Base-by-base conservation (phyloP, 202 grass and related monocot species). In the Musa balbisiana region DNA sequence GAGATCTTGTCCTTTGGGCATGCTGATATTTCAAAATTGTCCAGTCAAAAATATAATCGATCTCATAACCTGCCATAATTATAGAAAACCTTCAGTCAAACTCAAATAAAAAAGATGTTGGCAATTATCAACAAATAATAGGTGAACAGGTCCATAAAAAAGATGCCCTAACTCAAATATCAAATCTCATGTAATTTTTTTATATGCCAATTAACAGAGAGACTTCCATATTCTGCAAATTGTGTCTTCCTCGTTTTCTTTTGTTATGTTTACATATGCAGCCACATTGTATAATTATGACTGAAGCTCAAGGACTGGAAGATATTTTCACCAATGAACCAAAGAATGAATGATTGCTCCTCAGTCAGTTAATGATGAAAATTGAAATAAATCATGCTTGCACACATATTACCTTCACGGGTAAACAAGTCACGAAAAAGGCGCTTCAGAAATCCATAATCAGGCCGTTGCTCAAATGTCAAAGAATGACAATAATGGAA, bases 1-100 rank as follows among this genome's bases (percentile, higher is more conserved):
- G 64, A 85, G 85, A 81, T 90, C 71, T 82, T 80, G 64, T 64
- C 72, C 88, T 89, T 74, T 89, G 90, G 9, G 78, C 71, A 81
- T 98, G 91, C 84, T 93, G 92, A 67, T 88, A 87, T 83, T 87
- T 98, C 79, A 92, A 77, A 75, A 94, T 76, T 59, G 87, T 94
- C 90, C 94, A 98, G 76, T 98, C 90, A 27, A 93, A 98, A 73
- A 98, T 88, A 82, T 80, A 93, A 84, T 98, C 94, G 88, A 91
- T 92, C 64, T 93, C 88, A 76, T 83, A 89, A 62, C 85, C 94
- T 98, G 87, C 79, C 43, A 77, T 25, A 66, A 16, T 64, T 23
- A 65, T 22, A 52, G 22, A 65, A 22, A 26, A 52, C 53, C 8
- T 8, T 51, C 49, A 52, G 49, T 15, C 19, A 64, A 52, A 9